phyloP scores from a whole-genome alignment of 805 yeast genomes.

The Suhomyces sp. region DNA sequence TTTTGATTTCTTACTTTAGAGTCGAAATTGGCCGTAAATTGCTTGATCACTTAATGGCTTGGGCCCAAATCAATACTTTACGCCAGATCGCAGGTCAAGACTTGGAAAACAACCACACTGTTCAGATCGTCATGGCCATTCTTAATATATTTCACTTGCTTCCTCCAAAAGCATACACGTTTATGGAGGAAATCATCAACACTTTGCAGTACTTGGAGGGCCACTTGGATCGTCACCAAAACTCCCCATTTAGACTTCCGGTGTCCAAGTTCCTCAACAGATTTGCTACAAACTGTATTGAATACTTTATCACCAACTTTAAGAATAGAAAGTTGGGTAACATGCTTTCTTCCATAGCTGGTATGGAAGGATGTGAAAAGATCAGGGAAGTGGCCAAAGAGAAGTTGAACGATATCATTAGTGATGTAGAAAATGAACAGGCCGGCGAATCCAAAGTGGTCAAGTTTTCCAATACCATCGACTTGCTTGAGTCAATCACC shows the following conservation, averaged over 20 bases:
- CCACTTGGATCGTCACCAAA: conserved; percentile 76
- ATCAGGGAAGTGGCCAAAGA: conserved; percentile 56
- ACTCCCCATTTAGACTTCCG: conserved; percentile 89
- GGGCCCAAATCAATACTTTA: conserved; percentile 84
- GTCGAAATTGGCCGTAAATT: conserved; percentile 94
- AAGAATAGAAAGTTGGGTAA: conserved; percentile 62
- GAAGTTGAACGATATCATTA: conserved; percentile 48
- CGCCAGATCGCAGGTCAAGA: conserved; percentile 77
- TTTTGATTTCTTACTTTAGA: conserved; percentile 87
- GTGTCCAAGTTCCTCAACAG: conserved; percentile 82
- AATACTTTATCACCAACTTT: conserved; percentile 65
- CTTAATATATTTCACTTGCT: conserved; percentile 86
- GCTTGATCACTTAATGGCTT: conserved; percentile 89
- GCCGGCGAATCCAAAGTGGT: conserved; percentile 53
- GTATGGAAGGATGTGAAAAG: conserved; percentile 50
- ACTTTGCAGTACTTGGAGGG: conserved; percentile 78
- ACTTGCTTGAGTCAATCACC: conserved; percentile 55
- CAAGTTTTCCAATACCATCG: conserved; percentile 72
- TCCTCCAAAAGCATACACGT: conserved; percentile 90
- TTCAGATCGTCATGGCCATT: conserved; percentile 85
- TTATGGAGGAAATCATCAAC: conserved; percentile 79
- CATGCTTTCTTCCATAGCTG: conserved; percentile 64
- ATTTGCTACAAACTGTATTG: conserved; percentile 71
- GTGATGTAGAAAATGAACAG: conserved; percentile 47
- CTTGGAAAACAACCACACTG: conserved; percentile 73